A percentile compares a stretch with the other conserved stretches of the same genome.
Conservation (phyloP, 768 basidiomycete genomes). For the Lenzites betulinus region DNA sequence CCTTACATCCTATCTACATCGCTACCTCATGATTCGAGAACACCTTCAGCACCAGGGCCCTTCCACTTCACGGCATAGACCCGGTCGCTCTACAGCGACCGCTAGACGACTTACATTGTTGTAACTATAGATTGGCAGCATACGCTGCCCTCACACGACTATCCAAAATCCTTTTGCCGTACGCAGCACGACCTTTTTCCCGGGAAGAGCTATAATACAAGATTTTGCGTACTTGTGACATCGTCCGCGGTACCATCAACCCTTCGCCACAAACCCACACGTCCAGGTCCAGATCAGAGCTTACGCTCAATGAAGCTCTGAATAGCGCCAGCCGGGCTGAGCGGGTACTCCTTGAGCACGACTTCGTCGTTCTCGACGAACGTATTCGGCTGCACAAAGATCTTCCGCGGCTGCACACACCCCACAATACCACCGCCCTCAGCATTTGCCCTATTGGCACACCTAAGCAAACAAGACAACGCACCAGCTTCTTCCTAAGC, state of each 20-base stretch:
- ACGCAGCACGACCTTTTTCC: not conserved
- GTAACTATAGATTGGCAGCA: too few relatives aligned
- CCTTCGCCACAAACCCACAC: not conserved
- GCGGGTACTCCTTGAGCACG: slow-evolving; percentile 75
- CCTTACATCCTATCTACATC: too few relatives aligned
- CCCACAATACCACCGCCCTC: not conserved
- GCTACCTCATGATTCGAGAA: too few relatives aligned
- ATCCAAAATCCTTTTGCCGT: too few relatives aligned
- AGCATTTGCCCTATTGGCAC: too few relatives aligned
- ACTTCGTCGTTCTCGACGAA: slow-evolving; percentile 67
- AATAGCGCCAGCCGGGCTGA: slow-evolving; percentile 72
- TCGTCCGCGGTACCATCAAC: not conserved
- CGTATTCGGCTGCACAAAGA: slow-evolving; percentile 85
- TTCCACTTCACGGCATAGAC: too few relatives aligned
- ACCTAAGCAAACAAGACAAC: slow-evolving; percentile 26
- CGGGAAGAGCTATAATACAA: slow-evolving; percentile 1
- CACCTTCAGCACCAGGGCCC: too few relatives aligned
- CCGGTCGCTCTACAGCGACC: too few relatives aligned
- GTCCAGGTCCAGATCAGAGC: slow-evolving; percentile 1
- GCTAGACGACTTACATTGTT: too few relatives aligned
- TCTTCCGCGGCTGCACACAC: slow-evolving; percentile 69
- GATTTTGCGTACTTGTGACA: not conserved
- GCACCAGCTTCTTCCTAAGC: slow-evolving; percentile 73
- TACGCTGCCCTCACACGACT: too few relatives aligned
- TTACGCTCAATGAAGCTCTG: slow-evolving; percentile 80